Evolutionary conservation across 1,139 yeast species (phyloP).

Genomic region (Lodderomyces jiufengensis): DNA sequence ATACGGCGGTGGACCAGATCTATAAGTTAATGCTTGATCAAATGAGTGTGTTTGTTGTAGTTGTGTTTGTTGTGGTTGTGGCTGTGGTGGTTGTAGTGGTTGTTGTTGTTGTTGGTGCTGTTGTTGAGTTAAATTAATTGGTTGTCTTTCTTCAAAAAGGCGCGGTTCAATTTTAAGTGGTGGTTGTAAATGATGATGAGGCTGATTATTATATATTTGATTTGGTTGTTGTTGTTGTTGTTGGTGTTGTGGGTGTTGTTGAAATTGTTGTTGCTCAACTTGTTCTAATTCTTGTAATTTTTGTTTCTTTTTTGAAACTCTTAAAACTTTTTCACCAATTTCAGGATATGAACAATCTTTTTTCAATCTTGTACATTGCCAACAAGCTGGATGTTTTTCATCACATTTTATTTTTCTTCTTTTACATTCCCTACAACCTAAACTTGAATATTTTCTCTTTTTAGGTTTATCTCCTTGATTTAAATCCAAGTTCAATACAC

Average conservation of each 20-base stretch:
- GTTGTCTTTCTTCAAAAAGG: too few species aligned
- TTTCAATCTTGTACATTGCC: slow-evolving; percentile 37
- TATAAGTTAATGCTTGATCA: too few species aligned
- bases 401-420: slow-evolving; percentile 50
- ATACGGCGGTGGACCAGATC: too few species aligned
- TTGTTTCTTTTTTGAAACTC: slow-evolving; percentile 23
- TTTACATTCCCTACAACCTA: slow-evolving; percentile 41
- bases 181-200: neutral
- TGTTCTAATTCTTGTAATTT: slow-evolving; percentile 5
- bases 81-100: neutral
- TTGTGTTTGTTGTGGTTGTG: too few species aligned
- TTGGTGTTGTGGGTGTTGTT: neutral
- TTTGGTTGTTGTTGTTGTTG: too few species aligned
- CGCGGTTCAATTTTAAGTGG: too few species aligned
- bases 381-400: slow-evolving; percentile 56
- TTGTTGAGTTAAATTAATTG: too few species aligned
- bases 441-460: slow-evolving; percentile 28
- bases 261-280: neutral
- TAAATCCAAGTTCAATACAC: slow-evolving; percentile 9
- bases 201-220: too few species aligned
- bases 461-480: slow-evolving; percentile 1
- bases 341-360: slow-evolving; percentile 35
- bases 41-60: neutral
- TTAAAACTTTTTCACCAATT: slow-evolving; percentile 30
- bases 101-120: slow-evolving; percentile 1